Evolutionary conservation across 2,329 filamentous ascomycete species (phyloP), one percentile per base, ranked within the genome.

Genomic region (Penicillium sclerotigenum): DNA sequence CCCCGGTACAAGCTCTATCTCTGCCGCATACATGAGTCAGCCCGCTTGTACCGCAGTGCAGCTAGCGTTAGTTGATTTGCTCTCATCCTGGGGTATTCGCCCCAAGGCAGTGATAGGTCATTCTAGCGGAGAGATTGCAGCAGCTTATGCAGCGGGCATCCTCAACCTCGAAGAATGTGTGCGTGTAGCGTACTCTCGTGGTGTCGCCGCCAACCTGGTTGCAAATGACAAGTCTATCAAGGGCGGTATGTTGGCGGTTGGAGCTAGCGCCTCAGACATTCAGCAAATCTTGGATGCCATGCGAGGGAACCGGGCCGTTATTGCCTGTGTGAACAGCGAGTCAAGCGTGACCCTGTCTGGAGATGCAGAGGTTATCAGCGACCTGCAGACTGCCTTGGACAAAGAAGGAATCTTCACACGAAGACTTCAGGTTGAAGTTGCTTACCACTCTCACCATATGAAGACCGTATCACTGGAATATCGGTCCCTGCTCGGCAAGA

Each of bases 361-460:
- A 2, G 59, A 61, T 28, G 50, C 37, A n/a, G 61, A 63, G 65
- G 43, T 59, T 57, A 18, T 67, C 62, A 16, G 57, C 3, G 57
- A 49, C n/a, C 42, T 65, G 1, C 52, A 63, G 26, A 50, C 37
- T 20, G 57, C 57, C 0, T 34, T 65, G 16, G 53, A 60, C 14
- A 61, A 60, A 29, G 59, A 60, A 28, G 59, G 62, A 2, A 58
- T 68, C 18, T 68, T 73, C 47, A 67, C 66, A 4, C 64, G 70
- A 4, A 52, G 54, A 31, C 57, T 73, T 9, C 63, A 61, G 38
- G 65, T 68, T 7, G 63, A 68, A 1, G 64, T 60, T 10, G 69
- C 69, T 3, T 72, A 72, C 41, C 70, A 72, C 46, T 72, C 69
- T 4, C 58, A 57, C 5, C 67, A 71, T 26, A 71, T 72, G 68